These are phyloP conservation scores for Epichloe uncinata DNA, from an alignment of 2,329 filamentous ascomycete species.

Conservation along the genomic window DNA sequence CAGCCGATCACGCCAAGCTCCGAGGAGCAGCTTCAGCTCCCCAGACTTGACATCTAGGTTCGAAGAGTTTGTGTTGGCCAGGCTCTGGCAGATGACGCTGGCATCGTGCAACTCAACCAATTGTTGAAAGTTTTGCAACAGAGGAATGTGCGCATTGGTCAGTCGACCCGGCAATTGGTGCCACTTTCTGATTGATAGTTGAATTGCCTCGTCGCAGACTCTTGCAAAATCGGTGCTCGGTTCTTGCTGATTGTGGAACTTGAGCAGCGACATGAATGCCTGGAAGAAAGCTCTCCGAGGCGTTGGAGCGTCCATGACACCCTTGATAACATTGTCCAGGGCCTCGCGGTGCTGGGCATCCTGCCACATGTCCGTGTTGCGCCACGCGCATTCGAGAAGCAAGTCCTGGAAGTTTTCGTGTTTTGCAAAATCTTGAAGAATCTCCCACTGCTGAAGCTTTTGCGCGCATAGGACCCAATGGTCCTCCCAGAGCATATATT, in stretches of 20 bases:
- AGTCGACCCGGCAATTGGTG: conserved; percentile 90
- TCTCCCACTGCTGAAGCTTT: conserved; percentile 98
- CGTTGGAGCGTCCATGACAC: conserved; percentile 93
- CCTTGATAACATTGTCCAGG: conserved; percentile 86
- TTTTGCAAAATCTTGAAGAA: conserved; percentile 93
- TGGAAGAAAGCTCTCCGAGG: conserved; percentile 93
- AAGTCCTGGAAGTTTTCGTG: conserved; percentile 98
- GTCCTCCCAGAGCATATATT: conserved; percentile 99
- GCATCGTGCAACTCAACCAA: conserved; percentile 95
- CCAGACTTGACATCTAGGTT: conserved; percentile 93
- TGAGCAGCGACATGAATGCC: conserved; percentile 92
- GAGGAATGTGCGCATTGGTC: conserved; percentile 87
- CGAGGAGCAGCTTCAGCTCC: conserved; percentile 85
- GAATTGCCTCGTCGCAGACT: conserved; percentile 91
- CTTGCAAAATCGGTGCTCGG: conserved; percentile 67
- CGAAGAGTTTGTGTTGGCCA: conserved; percentile 66
- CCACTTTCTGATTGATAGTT: conserved; percentile 96
- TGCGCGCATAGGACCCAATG: conserved; percentile 97
- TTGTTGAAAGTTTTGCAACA: conserved; percentile 96
- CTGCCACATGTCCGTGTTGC: conserved; percentile 90
- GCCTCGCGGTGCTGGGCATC: conserved; percentile 75
- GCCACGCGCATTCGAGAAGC: conserved; percentile 88
- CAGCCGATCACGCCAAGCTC: conserved; percentile 87
- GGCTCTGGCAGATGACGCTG: conserved; percentile 86
- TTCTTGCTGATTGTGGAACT: conserved; percentile 84